Evolutionary conservation across 768 basidiomycete species (phyloP).

Genomic region (Rhodotorula taiwanensis): DNA sequence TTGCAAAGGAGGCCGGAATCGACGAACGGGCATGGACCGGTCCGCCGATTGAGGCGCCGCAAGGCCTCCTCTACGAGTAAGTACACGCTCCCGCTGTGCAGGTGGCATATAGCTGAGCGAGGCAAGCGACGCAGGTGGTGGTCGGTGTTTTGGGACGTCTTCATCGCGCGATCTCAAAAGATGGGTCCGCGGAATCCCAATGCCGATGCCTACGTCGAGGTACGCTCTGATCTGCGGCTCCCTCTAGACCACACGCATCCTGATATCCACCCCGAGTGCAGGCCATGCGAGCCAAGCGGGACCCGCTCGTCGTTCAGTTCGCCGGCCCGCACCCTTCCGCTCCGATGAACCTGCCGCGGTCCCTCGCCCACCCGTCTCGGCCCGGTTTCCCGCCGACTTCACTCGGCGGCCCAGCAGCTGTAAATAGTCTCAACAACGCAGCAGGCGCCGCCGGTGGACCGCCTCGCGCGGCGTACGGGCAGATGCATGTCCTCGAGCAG

Average conservation of each 20-base stretch:
- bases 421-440: too few species aligned
- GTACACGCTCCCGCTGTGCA: too few species aligned
- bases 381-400: neutral
- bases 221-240: neutral
- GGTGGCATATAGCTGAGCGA: too few species aligned
- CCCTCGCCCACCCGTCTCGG: constrained; percentile 29
- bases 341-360: constrained; percentile 26
- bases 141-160: constrained; percentile 39
- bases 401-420: neutral
- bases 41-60: constrained; percentile 37
- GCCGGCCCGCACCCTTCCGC: constrained; percentile 3
- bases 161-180: constrained; percentile 34
- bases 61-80: constrained; percentile 38
- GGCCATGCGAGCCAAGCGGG: constrained; percentile 34
- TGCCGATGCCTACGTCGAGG: constrained; percentile 33
- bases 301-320: constrained; percentile 26
- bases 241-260: neutral
- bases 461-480: constrained; percentile 15
- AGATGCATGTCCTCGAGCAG: constrained; percentile 36
- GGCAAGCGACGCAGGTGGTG: constrained; percentile 38
- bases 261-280: neutral
- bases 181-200: constrained; percentile 26
- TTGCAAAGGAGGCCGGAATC: constrained; percentile 31
- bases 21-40: constrained; percentile 32
- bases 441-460: constrained; percentile 6